Conservation (phyloP, 2,329 filamentous ascomycete genomes). For the Gliomastix tumulicola region DNA sequence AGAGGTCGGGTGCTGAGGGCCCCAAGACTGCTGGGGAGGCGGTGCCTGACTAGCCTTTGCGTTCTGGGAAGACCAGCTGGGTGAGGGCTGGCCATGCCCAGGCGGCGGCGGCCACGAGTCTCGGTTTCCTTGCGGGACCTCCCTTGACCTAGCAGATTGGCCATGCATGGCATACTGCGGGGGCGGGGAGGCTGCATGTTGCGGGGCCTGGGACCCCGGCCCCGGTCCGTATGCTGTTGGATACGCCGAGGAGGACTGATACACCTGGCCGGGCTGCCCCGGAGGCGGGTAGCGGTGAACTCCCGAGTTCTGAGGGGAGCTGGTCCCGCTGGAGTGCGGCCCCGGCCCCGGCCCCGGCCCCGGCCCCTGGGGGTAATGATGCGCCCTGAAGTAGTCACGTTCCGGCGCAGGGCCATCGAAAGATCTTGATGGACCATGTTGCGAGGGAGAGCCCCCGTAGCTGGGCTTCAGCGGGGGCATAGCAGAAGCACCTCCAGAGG, state of each 20-base stretch:
- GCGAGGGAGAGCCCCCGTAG: constrained; percentile 41
- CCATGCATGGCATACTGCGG: constrained; percentile 46
- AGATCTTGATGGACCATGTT: too few relatives aligned
- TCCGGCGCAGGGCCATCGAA: too few relatives aligned
- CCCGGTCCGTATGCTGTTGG: constrained; percentile 29
- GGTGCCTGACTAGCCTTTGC: constrained; percentile 24
- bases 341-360: too few relatives aligned
- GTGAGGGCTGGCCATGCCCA: constrained; percentile 14
- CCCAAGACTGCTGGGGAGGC: constrained; percentile 23
- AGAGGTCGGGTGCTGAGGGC: constrained; percentile 18
- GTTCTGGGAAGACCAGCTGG: constrained; percentile 20
- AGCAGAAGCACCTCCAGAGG: constrained; percentile 27
- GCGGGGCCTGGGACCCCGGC: too few relatives aligned
- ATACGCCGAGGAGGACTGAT: constrained; percentile 37
- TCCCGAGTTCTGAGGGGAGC: constrained; percentile 38
- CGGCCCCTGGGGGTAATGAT: constrained; percentile 24
- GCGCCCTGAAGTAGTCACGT: constrained; percentile 41
- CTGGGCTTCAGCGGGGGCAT: constrained; percentile 51
- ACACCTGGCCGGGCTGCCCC: constrained; percentile 26
- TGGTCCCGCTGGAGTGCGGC: constrained; percentile 27
- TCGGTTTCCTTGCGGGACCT: constrained; percentile 27
- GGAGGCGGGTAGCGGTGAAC: constrained; percentile 39
- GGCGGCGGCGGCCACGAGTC: constrained; percentile 27
- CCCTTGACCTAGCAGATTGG: constrained; percentile 33
- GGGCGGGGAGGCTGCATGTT: constrained; percentile 43